phyloP scores from a whole-genome alignment of 768 basidiomycete genomes.

The Peribolospora kevripleyi region DNA sequence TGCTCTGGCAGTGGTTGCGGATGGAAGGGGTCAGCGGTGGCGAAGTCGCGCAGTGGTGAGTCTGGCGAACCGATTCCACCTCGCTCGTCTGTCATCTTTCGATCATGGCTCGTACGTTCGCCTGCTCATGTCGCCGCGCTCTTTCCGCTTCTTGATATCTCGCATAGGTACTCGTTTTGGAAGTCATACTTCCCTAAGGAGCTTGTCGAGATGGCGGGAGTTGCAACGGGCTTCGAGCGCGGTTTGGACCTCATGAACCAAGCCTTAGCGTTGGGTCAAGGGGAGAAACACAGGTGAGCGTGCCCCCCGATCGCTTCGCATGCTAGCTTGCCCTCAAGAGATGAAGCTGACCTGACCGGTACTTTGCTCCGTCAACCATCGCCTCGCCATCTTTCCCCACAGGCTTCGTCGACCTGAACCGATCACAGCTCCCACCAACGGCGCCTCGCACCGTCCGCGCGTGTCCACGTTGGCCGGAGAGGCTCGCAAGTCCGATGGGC shows the following conservation, averaged over 20 bases:
- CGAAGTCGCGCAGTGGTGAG: conserved; percentile 79
- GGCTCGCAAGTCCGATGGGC: background rate
- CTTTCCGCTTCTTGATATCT: background rate
- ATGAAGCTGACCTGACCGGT: background rate
- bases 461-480: background rate
- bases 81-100: conserved; percentile 13
- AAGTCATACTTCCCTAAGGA: conserved; percentile 48
- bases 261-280: conserved; percentile 61
- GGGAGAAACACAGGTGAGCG: conserved; percentile 28
- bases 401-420: conserved; percentile 22
- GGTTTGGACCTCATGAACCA: conserved; percentile 86
- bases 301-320: background rate
- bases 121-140: background rate
- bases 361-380: background rate
- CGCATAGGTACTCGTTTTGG: conserved; percentile 39
- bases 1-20: conserved; percentile 76
- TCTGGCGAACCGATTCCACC: no score
- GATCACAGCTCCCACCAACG: background rate
- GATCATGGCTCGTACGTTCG: background rate
- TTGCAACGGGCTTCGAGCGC: conserved; percentile 57
- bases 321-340: background rate
- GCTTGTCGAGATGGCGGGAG: conserved; percentile 38
- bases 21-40: conserved; percentile 67
- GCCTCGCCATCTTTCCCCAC: conserved; percentile 16
- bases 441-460: background rate